These are phyloP conservation scores for Colletotrichum lentis DNA, from an alignment of 2,329 filamentous ascomycete genomes.

Conservation along the genomic window DNA sequence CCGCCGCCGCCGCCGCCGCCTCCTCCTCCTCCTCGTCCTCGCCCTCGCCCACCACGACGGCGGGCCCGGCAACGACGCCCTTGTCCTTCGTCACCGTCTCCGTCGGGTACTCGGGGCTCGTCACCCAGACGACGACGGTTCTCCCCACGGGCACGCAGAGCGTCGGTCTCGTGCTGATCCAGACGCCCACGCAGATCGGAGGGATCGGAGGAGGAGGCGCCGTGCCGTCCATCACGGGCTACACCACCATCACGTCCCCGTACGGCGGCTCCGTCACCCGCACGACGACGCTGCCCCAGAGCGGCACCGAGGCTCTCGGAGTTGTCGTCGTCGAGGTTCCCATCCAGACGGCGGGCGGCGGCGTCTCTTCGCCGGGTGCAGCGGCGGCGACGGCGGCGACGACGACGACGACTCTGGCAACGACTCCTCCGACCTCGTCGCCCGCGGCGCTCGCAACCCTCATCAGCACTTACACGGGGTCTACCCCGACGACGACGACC, in stretches of 20 bases:
- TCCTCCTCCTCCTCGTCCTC: neutral
- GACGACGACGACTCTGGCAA: neutral
- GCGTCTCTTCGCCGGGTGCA: neutral
- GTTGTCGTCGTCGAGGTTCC: neutral
- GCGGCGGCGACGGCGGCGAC: neutral
- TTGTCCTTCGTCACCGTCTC: slow-evolving; percentile 28
- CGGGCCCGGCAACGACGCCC: neutral
- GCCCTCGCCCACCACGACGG: neutral
- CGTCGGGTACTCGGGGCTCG: slow-evolving; percentile 18
- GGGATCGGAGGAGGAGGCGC: too few species aligned
- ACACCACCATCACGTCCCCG: neutral
- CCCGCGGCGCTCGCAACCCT: slow-evolving; percentile 17
- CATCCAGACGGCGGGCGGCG: neutral
- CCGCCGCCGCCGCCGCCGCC: too few species aligned
- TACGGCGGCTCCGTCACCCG: neutral
- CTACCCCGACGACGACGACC: slow-evolving; percentile 20
- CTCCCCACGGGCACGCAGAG: slow-evolving; percentile 6
- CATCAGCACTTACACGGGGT: slow-evolving; percentile 23
- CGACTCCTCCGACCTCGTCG: neutral
- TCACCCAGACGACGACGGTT: slow-evolving; percentile 23
- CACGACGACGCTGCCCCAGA: neutral
- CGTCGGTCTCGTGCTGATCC: slow-evolving; percentile 25
- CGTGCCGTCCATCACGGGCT: neutral
- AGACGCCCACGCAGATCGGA: slow-evolving; percentile 9
- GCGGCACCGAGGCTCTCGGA: neutral